phyloP scores from a whole-genome alignment of 1,284 basidiomycete genomes.

The Hemileia vastatrix region DNA sequence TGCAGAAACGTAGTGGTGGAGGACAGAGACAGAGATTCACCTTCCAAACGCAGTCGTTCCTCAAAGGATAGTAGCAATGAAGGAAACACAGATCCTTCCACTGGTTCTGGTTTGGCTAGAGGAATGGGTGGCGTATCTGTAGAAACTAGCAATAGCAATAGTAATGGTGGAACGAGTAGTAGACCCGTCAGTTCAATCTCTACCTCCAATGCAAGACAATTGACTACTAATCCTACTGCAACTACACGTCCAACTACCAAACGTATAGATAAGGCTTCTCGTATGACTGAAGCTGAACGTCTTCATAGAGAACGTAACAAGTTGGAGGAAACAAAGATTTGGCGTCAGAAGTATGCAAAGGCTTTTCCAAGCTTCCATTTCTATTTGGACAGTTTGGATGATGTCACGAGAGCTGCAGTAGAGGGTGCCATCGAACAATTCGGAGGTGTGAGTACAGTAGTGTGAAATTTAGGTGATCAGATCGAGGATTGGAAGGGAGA shows the following conservation, averaged over 20 bases:
- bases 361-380: conserved; percentile 41
- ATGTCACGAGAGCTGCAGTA: conserved; percentile 25
- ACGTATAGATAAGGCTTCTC: conserved; percentile 31
- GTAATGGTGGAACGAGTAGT: not conserved
- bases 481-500: no score
- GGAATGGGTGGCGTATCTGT: conserved; percentile 29
- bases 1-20: conserved; percentile 30
- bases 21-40: conserved; percentile 25
- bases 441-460: conserved; percentile 28
- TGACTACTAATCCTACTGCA: not conserved
- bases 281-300: conserved; percentile 32
- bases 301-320: conserved; percentile 30
- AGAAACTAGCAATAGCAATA: conserved; percentile 17
- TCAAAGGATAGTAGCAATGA: conserved; percentile 29
- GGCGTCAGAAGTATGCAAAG: conserved; percentile 28
- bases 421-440: conserved; percentile 31
- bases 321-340: conserved; percentile 27
- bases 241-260: conserved; percentile 25
- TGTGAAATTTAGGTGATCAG: no score
- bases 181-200: not conserved
- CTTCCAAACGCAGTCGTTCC: conserved; percentile 33
- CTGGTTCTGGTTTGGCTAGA: conserved; percentile 24
- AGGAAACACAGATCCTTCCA: conserved; percentile 28
- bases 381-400: conserved; percentile 39
- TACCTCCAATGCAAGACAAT: conserved; percentile 2